Evolutionary conservation across 2,329 filamentous ascomycete species (phyloP).

Genomic region (Scortechinia acanthostroma): DNA sequence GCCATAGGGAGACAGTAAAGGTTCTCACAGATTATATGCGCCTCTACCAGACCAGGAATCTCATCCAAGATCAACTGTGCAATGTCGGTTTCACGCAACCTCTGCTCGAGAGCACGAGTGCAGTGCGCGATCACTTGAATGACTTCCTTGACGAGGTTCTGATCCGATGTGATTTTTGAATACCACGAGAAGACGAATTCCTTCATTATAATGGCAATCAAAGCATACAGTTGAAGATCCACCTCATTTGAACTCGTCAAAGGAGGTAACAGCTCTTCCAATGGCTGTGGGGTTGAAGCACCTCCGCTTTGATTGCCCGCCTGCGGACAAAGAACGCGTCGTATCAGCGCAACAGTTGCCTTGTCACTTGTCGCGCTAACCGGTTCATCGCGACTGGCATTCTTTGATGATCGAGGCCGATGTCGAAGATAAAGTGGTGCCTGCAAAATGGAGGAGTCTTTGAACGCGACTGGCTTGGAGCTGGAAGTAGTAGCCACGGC

Average conservation of each 20-base stretch:
- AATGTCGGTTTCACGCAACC: conserved; percentile 48
- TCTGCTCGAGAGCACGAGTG: conserved; percentile 53
- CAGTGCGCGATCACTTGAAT: conserved; percentile 60
- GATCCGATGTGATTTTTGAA: conserved; percentile 56
- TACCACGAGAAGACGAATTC: conserved; percentile 62
- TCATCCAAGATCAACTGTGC: conserved; percentile 52
- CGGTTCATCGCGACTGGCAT: background rate
- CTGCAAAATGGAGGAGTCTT: conserved; percentile 3
- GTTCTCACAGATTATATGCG: conserved; percentile 44
- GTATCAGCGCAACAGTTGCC: conserved; percentile 46
- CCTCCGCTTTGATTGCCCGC: conserved; percentile 13
- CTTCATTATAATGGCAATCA: conserved; percentile 55
- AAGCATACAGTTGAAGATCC: conserved; percentile 56
- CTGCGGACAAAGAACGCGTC: conserved; percentile 47
- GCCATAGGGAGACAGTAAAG: no score
- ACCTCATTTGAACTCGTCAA: conserved; percentile 60
- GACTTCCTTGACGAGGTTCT: conserved; percentile 52
- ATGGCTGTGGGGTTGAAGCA: conserved; percentile 33
- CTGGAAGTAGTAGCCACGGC: conserved; percentile 19
- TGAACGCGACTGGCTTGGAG: conserved; percentile 15
- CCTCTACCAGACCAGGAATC: conserved; percentile 44
- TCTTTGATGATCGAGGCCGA: background rate
- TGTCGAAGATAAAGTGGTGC: background rate
- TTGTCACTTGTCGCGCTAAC: conserved; percentile 32
- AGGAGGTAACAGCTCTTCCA: conserved; percentile 53